Percentiles rank a stretch among this genome's conserved stretches.
phyloP scores from a whole-genome alignment of 768 basidiomycete species.

The Serendipita sp. region DNA sequence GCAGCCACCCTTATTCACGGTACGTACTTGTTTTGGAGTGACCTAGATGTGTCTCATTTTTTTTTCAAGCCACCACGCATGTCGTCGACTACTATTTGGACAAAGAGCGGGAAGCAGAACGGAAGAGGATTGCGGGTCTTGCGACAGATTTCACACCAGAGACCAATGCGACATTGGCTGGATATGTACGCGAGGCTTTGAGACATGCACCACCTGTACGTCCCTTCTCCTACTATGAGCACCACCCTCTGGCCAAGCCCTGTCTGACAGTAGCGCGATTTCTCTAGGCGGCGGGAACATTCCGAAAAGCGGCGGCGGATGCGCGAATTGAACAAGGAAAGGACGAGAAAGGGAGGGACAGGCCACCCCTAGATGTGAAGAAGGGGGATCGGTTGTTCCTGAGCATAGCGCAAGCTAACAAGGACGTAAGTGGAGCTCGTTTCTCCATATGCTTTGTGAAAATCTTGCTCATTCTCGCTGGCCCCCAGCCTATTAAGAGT shows the following conservation, averaged over 20 bases:
- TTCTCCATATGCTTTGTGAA: neutral
- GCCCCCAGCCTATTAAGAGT: too few relatives aligned
- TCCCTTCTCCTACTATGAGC: too few relatives aligned
- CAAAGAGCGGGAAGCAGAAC: slow-evolving; percentile 25
- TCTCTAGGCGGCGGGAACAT: slow-evolving; percentile 20
- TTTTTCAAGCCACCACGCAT: slow-evolving; percentile 15
- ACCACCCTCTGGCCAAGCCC: too few relatives aligned
- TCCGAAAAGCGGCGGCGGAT: slow-evolving; percentile 23
- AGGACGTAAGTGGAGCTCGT: slow-evolving; percentile 22
- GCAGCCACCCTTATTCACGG: slow-evolving; percentile 58
- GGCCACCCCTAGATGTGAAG: too few relatives aligned
- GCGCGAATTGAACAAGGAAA: slow-evolving; percentile 23
- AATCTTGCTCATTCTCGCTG: neutral
- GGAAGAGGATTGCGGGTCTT: slow-evolving; percentile 19
- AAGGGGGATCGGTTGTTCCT: slow-evolving; percentile 22
- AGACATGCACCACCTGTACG: neutral
- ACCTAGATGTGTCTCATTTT: too few relatives aligned
- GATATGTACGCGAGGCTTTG: slow-evolving; percentile 37
- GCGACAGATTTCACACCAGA: slow-evolving; percentile 4
- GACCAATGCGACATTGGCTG: slow-evolving; percentile 23
- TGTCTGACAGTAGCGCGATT: too few relatives aligned
- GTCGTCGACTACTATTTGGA: slow-evolving; percentile 46
- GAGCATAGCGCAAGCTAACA: slow-evolving; percentile 24
- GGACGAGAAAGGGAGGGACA: slow-evolving; percentile 18
- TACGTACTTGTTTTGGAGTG: slow-evolving; percentile 17